These are phyloP conservation scores for Geotrichum ghanense DNA, from an alignment of 805 yeast species.

Conservation along the genomic window DNA sequence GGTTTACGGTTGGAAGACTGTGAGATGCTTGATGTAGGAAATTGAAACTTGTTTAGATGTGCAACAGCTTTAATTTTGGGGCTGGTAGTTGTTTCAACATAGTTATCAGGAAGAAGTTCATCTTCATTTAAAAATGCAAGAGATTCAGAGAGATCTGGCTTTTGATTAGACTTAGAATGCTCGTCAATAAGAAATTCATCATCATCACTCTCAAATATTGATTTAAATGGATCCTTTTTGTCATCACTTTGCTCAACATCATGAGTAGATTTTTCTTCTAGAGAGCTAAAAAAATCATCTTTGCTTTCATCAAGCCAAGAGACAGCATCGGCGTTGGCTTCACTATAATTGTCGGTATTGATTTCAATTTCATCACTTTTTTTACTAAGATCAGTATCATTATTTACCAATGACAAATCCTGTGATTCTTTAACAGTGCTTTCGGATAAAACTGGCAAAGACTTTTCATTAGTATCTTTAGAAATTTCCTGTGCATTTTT, in stretches of 20 bases:
- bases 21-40: slow-evolving; percentile 10
- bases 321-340: not conserved
- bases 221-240: not conserved
- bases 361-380: no score
- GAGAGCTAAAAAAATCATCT: not conserved
- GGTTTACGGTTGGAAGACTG: no score
- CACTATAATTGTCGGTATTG: no score
- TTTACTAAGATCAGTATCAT: no score
- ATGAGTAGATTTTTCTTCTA: no score
- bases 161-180: not conserved
- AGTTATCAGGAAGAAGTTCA: slow-evolving; percentile 23
- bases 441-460: no score
- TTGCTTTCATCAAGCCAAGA: not conserved
- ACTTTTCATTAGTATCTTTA: no score
- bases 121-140: slow-evolving; percentile 22
- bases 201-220: not conserved
- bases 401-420: no score
- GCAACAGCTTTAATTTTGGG: slow-evolving; percentile 4
- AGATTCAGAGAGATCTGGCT: not conserved
- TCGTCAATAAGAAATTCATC: not conserved
- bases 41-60: slow-evolving; percentile 4
- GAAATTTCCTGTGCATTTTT: no score
- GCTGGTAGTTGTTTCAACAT: slow-evolving; percentile 7
- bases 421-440: no score
- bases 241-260: not conserved